Conservation (phyloP, 768 basidiomycete species). For the Tephrocybe sp. region DNA sequence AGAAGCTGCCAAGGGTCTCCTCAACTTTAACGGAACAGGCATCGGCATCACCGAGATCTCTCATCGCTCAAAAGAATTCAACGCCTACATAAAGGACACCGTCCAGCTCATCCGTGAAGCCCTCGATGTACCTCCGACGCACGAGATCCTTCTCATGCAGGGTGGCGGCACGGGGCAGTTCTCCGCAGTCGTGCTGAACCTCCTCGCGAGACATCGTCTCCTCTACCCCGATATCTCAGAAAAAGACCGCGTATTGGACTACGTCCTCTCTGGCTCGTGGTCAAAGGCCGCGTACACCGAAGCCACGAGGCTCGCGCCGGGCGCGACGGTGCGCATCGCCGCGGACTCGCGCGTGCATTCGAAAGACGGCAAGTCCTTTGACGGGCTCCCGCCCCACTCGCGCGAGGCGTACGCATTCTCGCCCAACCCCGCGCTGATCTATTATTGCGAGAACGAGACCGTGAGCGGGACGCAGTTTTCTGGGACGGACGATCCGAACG, state of each 20-base stretch:
- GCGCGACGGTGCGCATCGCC: constrained; percentile 58
- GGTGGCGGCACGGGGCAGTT: constrained; percentile 94
- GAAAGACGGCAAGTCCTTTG: constrained; percentile 66
- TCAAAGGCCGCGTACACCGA: constrained; percentile 84
- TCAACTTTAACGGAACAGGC: constrained; percentile 88
- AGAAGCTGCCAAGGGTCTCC: constrained; percentile 78
- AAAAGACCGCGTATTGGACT: constrained; percentile 71
- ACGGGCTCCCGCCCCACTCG: constrained; percentile 72
- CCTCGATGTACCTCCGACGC: constrained; percentile 78
- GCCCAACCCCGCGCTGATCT: constrained; percentile 81
- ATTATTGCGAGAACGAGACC: constrained; percentile 99
- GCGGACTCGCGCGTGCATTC: constrained; percentile 66
- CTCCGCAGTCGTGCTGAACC: constrained; percentile 87
- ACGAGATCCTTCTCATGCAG: constrained; percentile 88
- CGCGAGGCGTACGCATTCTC: constrained; percentile 66
- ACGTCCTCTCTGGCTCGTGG: constrained; percentile 92
- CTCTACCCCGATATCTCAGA: constrained; percentile 57
- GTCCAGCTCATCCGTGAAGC: constrained; percentile 70
- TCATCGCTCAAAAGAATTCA: constrained; percentile 91
- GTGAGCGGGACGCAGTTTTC: constrained; percentile 89
- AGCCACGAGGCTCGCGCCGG: constrained; percentile 65
- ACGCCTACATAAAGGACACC: constrained; percentile 58
- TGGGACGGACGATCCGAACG: constrained; percentile 44
- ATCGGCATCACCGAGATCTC: constrained; percentile 97
- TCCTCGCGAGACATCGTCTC: constrained; percentile 82